Conservation (phyloP, 2,329 filamentous ascomycete species). For the Diaporthe sp. region DNA sequence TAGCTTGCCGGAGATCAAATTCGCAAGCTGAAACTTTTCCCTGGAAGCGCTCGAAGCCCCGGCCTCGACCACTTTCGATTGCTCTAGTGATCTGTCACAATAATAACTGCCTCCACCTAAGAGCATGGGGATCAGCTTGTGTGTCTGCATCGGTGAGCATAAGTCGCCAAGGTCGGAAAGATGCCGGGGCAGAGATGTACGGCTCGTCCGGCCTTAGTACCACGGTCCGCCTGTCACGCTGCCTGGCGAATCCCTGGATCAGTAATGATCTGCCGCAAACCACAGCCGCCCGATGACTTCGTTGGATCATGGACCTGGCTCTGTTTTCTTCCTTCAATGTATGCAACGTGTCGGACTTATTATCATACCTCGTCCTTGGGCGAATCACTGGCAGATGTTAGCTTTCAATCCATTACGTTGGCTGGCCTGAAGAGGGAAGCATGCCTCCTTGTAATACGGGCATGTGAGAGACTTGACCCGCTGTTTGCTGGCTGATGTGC, state of each 20-base stretch:
- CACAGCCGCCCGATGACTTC: neutral
- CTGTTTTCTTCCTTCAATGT: neutral
- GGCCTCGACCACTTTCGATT: no score
- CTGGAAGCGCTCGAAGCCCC: neutral
- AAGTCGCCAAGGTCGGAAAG: constrained; percentile 1
- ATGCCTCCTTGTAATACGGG: neutral
- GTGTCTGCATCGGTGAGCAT: neutral
- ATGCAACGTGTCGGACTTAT: neutral
- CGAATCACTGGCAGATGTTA: no score
- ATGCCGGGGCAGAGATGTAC: neutral
- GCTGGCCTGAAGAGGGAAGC: neutral
- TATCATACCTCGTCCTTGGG: neutral
- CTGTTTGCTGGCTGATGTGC: neutral
- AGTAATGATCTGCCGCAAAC: neutral
- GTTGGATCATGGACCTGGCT: neutral
- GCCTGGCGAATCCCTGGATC: neutral
- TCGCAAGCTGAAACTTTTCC: neutral
- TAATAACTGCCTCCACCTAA: neutral
- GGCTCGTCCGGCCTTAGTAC: neutral
- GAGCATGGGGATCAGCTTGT: neutral
- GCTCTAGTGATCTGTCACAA: neutral
- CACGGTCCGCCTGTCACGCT: neutral
- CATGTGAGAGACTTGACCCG: neutral
- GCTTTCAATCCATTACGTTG: neutral
- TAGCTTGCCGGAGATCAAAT: neutral